These are phyloP conservation scores for Kurtzmaniella quercitrusa DNA, from an alignment of 1,139 yeast species.

Conservation along the genomic window DNA sequence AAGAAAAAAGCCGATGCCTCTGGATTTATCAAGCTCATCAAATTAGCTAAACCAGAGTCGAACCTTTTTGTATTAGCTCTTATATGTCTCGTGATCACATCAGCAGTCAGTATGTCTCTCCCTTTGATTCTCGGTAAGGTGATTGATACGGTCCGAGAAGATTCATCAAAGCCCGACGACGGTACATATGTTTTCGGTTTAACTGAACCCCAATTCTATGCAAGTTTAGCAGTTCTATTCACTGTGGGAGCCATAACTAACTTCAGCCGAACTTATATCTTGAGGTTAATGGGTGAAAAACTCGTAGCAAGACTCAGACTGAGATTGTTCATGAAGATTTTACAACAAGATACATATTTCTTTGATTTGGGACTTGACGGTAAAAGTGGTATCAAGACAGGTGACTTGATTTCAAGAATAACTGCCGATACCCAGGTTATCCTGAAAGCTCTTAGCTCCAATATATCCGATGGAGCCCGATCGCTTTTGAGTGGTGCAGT, in stretches of 20 bases:
- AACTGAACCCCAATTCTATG: constrained; percentile 29
- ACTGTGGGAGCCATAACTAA: constrained; percentile 71
- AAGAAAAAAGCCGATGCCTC: neutral
- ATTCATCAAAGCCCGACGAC: neutral
- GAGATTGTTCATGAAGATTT: constrained; percentile 66
- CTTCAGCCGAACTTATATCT: constrained; percentile 70
- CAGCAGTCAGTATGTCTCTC: constrained; percentile 53
- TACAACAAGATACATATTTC: constrained; percentile 87
- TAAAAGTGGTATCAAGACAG: constrained; percentile 59
- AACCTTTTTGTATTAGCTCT: constrained; percentile 46
- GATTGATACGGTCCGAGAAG: constrained; percentile 34
- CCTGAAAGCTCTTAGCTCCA: constrained; percentile 80
- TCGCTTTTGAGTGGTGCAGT: constrained; percentile 75
- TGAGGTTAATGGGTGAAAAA: constrained; percentile 79
- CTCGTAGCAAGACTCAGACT: constrained; percentile 81
- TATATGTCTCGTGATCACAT: constrained; percentile 53
- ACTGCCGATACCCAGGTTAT: constrained; percentile 90
- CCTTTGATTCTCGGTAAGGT: constrained; percentile 82
- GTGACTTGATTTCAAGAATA: constrained; percentile 84
- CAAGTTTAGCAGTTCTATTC: constrained; percentile 44
- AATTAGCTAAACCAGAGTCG: constrained; percentile 37
- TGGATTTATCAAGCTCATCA: constrained; percentile 25
- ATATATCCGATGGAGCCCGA: constrained; percentile 86
- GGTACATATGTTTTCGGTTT: constrained; percentile 25
- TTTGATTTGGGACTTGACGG: constrained; percentile 69